Percentiles rank a stretch among this genome's conserved stretches.
phyloP scores from a whole-genome alignment of 1,139 yeast species.

The Candida frijolesensis region DNA sequence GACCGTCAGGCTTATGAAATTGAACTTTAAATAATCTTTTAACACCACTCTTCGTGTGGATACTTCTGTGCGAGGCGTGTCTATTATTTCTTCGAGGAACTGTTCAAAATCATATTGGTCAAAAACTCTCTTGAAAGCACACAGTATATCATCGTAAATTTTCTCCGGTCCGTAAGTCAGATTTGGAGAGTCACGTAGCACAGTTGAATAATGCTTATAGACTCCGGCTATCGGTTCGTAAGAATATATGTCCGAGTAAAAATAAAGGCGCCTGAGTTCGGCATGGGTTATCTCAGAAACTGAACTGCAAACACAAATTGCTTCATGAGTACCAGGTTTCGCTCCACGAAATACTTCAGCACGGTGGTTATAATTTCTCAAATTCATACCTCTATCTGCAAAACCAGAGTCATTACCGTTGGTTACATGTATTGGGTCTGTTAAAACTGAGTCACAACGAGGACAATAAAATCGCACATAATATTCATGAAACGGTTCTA shows the following conservation, averaged over 20 bases:
- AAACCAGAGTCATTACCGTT: constrained; percentile 21
- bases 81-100: background rate
- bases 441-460: constrained; percentile 16
- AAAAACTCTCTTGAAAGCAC: too few relatives aligned
- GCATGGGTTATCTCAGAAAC: constrained; percentile 18
- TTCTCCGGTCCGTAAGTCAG: background rate
- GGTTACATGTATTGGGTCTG: constrained; percentile 18
- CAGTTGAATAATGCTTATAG: constrained; percentile 10
- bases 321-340: background rate
- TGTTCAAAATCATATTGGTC: background rate
- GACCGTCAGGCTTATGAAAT: constrained; percentile 23
- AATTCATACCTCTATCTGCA: constrained; percentile 17
- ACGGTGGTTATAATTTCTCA: background rate
- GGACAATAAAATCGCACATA: constrained; percentile 20
- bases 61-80: background rate
- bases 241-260: constrained; percentile 21
- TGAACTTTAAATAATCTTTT: constrained; percentile 20
- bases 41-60: constrained; percentile 9
- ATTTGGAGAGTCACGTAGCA: background rate
- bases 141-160: background rate
- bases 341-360: background rate
- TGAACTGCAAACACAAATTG: constrained; percentile 5
- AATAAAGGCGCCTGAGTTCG: constrained; percentile 22
- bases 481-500: background rate
- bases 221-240: constrained; percentile 17